These are phyloP conservation scores for Aspergillus japonicus DNA, from an alignment of 2,329 filamentous ascomycete species.

Conservation along the genomic window DNA sequence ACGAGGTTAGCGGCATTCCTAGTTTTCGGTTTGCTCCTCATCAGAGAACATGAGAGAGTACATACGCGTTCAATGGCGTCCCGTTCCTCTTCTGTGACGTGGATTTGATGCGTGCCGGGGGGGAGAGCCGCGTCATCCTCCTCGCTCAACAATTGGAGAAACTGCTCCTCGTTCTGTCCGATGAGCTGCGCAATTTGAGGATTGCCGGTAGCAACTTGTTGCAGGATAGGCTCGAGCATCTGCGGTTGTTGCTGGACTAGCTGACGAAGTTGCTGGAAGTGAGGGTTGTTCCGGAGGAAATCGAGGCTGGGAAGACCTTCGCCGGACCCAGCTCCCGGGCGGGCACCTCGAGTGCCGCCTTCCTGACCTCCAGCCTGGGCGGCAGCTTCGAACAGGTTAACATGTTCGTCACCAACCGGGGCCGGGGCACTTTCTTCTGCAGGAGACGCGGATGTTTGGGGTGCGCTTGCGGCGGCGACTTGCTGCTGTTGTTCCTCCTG, in stretches of 20 bases:
- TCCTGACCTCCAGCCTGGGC: constrained; percentile 65
- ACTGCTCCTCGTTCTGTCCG: constrained; percentile 86
- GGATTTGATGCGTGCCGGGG: constrained; percentile 83
- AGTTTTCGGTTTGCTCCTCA: constrained; percentile 13
- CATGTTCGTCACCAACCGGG: constrained; percentile 56
- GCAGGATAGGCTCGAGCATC: constrained; percentile 97
- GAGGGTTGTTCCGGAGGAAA: constrained; percentile 89
- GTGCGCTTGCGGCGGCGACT: constrained; percentile 47
- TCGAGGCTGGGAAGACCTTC: constrained; percentile 75
- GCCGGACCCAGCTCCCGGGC: constrained; percentile 51
- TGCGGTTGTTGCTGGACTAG: constrained; percentile 96
- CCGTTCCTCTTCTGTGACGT: constrained; percentile 91
- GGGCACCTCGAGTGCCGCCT: constrained; percentile 31
- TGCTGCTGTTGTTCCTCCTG: constrained; percentile 65
- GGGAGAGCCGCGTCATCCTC: constrained; percentile 76
- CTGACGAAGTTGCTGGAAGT: constrained; percentile 96
- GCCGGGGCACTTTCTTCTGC: constrained; percentile 35
- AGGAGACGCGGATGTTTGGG: constrained; percentile 36
- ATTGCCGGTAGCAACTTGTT: constrained; percentile 93
- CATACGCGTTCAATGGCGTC: constrained; percentile 93
- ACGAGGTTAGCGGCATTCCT: constrained; percentile 4
- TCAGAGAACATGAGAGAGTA: constrained; percentile 20
- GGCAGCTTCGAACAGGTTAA: constrained; percentile 92
- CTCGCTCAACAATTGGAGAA: constrained; percentile 85
- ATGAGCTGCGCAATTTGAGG: constrained; percentile 92